A percentile compares a stretch with the other conserved stretches of the same genome.
phyloP scores from a whole-genome alignment of 2,329 filamentous ascomycete species.

The Pleomassaria siparia region DNA sequence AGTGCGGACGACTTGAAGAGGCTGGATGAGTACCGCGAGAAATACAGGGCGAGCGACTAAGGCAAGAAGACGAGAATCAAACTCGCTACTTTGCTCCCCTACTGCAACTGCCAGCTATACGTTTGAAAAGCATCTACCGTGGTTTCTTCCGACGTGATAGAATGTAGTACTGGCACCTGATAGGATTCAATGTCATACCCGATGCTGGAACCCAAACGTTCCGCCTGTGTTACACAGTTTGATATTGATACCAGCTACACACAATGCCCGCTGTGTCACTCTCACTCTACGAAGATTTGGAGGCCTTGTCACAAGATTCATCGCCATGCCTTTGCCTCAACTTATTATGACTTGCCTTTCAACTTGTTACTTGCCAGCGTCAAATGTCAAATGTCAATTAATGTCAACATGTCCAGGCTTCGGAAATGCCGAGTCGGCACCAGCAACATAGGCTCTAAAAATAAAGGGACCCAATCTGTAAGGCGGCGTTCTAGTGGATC shows the following conservation, averaged over 20 bases:
- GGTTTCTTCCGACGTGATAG: no score
- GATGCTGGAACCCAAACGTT: background rate
- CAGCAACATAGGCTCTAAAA: background rate
- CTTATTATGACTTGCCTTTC: background rate
- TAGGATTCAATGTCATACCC: background rate
- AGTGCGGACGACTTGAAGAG: conserved; percentile 49
- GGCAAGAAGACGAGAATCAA: no score
- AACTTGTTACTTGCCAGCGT: background rate
- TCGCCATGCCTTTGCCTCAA: background rate
- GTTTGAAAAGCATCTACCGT: no score
- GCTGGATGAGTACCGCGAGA: conserved; percentile 43
- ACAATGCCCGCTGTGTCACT: no score
- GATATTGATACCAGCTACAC: background rate
- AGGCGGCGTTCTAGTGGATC: conserved; percentile 6
- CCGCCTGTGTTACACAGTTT: background rate
- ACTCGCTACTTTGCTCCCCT: no score
- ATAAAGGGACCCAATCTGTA: conserved; percentile 4
- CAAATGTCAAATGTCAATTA: background rate
- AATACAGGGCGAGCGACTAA: conserved; percentile 44
- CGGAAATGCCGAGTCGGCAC: conserved; percentile 1
- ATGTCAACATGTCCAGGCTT: no score
- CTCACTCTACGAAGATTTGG: no score
- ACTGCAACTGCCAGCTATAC: no score
- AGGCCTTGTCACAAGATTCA: background rate
- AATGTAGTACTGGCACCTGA: background rate